Evolutionary conservation across 108 stramenopile species (phyloP), one percentile per base, ranked within the genome.

Genomic region (Cyclotella baltica): DNA sequence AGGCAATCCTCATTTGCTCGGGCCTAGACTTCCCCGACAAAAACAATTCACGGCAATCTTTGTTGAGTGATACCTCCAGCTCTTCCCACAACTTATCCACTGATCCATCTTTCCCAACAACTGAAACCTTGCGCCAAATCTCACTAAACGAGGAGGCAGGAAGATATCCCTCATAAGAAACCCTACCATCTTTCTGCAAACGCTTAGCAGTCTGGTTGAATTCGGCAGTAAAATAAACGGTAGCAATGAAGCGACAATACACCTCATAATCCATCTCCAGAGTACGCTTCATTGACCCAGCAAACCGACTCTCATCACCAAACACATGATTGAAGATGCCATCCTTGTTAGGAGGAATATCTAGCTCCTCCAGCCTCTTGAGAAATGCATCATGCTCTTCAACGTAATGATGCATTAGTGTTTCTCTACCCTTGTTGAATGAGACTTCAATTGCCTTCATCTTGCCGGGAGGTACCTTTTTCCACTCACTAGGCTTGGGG

Each of bases 171-270:
- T 62, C 37, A 36, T 40, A 73, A 34, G 61, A 62, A 33, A 73
- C 19, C 4, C 33, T 62, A 37, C 25, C 13, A 59, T 73, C 16
- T 40, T 62, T 27, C 35, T 73, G n/a, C 22, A 73, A 59, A 40
- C 72, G 72, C 58, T 61, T 34, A 19, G 72, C 29, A 16, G 72
- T 8, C 31, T n/a, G 15, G 3, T 58, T 15, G 18, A 62, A 62
- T 29, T 73, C 72, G 38, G 72, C 72, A 27, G 72, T 58, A 64
- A 73, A 62, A 58, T 36, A 61, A 31, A 73, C 16, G 6, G 72
- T 73, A 9, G 61, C 61, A 18, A 73, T 19, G 20, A 73, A 73
- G 29, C 40, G 58, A 20, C 6, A 4, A 20, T 62, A 62, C 48
- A 43, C 62, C 9, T 73, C 30, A 13, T 61, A n/a, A 16, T 11